These are phyloP conservation scores for Metroxylon sagu DNA, from an alignment of 176 grass and related monocot species.

Conservation along the genomic window DNA sequence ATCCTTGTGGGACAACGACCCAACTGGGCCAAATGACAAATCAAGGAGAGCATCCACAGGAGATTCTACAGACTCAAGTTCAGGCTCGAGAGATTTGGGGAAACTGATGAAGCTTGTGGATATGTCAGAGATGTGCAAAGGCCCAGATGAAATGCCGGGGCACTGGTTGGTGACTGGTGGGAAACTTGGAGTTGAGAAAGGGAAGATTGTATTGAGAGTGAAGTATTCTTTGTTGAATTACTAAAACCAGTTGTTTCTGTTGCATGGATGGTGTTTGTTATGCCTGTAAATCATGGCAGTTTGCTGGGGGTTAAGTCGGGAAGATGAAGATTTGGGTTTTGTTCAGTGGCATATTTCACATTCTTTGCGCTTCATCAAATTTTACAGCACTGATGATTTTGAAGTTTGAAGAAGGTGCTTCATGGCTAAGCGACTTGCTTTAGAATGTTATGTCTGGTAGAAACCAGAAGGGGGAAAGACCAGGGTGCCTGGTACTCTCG, in stretches of 20 bases:
- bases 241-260: slow-evolving; percentile 9
- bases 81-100: slow-evolving; percentile 19
- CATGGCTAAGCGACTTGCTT: no score
- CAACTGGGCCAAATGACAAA: slow-evolving; percentile 9
- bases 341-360: no score
- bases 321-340: not conserved
- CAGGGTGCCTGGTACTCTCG: no score
- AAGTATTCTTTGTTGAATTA: slow-evolving; percentile 70
- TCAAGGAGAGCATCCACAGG: not conserved
- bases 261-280: slow-evolving; percentile 1
- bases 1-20: slow-evolving; percentile 53
- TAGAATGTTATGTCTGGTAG: no score
- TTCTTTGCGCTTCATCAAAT: no score
- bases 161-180: slow-evolving; percentile 70
- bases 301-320: not conserved
- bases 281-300: not conserved
- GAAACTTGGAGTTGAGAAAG: slow-evolving; percentile 51
- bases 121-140: slow-evolving; percentile 48
- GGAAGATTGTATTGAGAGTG: slow-evolving; percentile 48
- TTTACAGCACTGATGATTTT: no score
- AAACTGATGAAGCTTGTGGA: slow-evolving; percentile 46
- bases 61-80: slow-evolving; percentile 14
- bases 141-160: slow-evolving; percentile 45
- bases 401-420: no score
- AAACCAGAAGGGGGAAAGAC: no score